Percentiles rank a stretch among this genome's conserved stretches.
phyloP scores from a whole-genome alignment of 2,329 filamentous ascomycete genomes.

The Leptographium flavum region DNA sequence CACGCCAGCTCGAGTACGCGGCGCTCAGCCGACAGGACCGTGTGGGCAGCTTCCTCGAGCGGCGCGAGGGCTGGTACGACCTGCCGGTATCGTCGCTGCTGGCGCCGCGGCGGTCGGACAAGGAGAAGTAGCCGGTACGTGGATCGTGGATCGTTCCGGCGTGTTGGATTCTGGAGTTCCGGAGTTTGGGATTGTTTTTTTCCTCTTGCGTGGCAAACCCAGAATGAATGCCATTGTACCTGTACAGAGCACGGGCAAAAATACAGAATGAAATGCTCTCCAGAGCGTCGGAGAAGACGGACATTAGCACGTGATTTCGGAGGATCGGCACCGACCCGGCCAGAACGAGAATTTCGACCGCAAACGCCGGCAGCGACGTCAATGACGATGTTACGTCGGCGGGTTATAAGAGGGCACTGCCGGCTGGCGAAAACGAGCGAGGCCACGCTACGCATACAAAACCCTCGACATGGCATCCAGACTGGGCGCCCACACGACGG shows the following conservation, averaged over 20 bases:
- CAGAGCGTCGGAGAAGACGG: too few relatives aligned
- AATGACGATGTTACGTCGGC: background rate
- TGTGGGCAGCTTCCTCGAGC: conserved; percentile 63
- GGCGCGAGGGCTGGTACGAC: conserved; percentile 40
- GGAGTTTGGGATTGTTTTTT: too few relatives aligned
- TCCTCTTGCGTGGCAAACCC: too few relatives aligned
- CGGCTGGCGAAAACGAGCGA: background rate
- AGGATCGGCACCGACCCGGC: background rate
- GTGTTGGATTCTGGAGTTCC: too few relatives aligned
- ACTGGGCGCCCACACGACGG: background rate
- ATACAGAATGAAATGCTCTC: too few relatives aligned
- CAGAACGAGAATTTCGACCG: background rate
- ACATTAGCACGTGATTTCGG: too few relatives aligned
- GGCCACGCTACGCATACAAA: background rate
- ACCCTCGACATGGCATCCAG: background rate
- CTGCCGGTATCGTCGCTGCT: background rate
- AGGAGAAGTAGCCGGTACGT: too few relatives aligned
- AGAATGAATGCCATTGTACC: too few relatives aligned
- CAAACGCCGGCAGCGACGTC: too few relatives aligned
- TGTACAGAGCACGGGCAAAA: too few relatives aligned
- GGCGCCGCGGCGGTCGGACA: background rate
- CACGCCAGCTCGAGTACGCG: conserved; percentile 36
- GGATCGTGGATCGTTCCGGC: too few relatives aligned
- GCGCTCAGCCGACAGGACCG: conserved; percentile 46
- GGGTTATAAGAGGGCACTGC: background rate